Evolutionary conservation across 768 basidiomycete genomes (phyloP).

Genomic region (Kwoniella sp.): DNA sequence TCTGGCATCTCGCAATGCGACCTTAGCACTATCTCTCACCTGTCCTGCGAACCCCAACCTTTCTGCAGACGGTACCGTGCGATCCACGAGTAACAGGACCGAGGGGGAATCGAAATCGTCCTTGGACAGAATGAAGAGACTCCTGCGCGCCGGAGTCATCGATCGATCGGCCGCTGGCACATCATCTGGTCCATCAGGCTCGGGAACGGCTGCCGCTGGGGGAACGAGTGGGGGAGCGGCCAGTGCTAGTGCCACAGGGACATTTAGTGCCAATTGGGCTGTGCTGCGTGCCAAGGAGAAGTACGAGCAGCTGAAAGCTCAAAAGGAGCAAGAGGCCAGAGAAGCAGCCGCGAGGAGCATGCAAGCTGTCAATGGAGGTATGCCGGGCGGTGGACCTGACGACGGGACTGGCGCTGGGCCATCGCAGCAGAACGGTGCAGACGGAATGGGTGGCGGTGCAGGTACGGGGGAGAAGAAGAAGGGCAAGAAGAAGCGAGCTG

Average conservation of each 20-base stretch:
- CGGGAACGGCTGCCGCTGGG: neutral
- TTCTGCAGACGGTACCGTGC: constrained; percentile 43
- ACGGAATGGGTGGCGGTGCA: neutral
- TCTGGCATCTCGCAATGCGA: constrained; percentile 53
- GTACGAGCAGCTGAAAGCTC: constrained; percentile 18
- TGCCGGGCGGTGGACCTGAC: constrained; percentile 14
- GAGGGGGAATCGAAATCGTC: constrained; percentile 21
- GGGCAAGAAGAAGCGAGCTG: constrained; percentile 38
- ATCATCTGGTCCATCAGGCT: neutral
- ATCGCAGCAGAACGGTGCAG: constrained; percentile 5
- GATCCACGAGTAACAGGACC: constrained; percentile 6
- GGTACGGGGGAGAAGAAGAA: constrained; percentile 32
- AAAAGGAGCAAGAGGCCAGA: constrained; percentile 24
- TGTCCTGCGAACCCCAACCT: constrained; percentile 47
- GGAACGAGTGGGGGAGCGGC: neutral
- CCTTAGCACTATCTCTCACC: constrained; percentile 49
- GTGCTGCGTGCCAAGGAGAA: constrained; percentile 40
- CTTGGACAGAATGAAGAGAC: constrained; percentile 38
- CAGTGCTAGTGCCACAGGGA: neutral
- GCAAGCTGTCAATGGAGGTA: constrained; percentile 8
- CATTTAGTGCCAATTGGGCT: constrained; percentile 46
- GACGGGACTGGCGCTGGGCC: constrained; percentile 5
- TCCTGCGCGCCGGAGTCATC: constrained; percentile 33
- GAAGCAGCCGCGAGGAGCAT: constrained; percentile 27
- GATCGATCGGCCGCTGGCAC: constrained; percentile 19